These are phyloP conservation scores for Colletotrichum sojae DNA, from an alignment of 2,329 filamentous ascomycete genomes.

Conservation along the genomic window DNA sequence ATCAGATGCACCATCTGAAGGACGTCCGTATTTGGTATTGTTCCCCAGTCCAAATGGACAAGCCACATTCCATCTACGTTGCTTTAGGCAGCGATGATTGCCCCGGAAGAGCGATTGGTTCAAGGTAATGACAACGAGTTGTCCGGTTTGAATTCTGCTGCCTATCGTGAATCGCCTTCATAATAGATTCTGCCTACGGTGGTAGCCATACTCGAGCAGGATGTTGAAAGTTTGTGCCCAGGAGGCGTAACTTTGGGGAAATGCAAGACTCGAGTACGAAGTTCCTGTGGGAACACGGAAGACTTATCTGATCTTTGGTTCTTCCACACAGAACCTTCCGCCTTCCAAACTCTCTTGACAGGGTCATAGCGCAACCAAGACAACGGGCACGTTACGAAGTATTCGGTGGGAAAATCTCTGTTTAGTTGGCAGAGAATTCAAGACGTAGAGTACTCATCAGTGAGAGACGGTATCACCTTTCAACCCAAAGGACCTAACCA, in stretches of 20 bases:
- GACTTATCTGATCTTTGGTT: constrained; percentile 9
- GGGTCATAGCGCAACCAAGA: constrained; percentile 3
- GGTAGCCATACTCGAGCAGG: background rate
- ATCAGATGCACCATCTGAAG: too few relatives aligned
- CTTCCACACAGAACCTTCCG: constrained; percentile 22
- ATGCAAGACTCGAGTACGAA: constrained; percentile 21
- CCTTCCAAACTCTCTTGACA: constrained; percentile 16
- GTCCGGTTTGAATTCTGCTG: too few relatives aligned
- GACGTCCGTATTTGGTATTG: too few relatives aligned
- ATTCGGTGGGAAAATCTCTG: too few relatives aligned
- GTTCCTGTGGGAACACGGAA: background rate
- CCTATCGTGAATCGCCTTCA: too few relatives aligned
- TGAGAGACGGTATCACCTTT: background rate
- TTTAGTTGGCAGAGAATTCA: too few relatives aligned
- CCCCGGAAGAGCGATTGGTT: too few relatives aligned
- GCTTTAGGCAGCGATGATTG: too few relatives aligned
- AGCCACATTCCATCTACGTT: too few relatives aligned
- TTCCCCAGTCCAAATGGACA: too few relatives aligned
- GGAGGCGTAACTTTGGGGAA: background rate
- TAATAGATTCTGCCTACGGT: too few relatives aligned
- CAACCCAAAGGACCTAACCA: background rate
- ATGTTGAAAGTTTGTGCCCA: background rate
- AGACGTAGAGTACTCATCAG: background rate
- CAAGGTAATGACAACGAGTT: too few relatives aligned
- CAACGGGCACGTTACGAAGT: background rate